Percentiles rank a stretch among this genome's conserved stretches.
Conservation (phyloP, 2,329 filamentous ascomycete genomes). For the Microsporum ferrugineum region DNA sequence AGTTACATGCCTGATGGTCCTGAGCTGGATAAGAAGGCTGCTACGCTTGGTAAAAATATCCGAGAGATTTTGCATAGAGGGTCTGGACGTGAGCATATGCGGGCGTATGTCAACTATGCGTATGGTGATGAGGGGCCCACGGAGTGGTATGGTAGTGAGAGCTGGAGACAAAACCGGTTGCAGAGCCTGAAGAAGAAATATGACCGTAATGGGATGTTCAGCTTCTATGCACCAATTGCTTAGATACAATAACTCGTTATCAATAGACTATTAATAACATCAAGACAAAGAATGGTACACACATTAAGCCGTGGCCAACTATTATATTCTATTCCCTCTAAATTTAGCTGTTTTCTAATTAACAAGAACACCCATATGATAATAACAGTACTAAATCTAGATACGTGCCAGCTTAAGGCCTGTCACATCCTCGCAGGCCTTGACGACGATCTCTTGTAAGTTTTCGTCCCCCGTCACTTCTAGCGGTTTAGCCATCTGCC, state of each 20-base stretch:
- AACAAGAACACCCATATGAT: no score
- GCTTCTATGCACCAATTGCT: slow-evolving; percentile 21
- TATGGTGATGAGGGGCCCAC: slow-evolving; percentile 19
- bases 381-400: no score
- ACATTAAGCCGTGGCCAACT: no score
- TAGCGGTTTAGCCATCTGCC: slow-evolving; percentile 13
- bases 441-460: slow-evolving; percentile 16
- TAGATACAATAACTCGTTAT: neutral
- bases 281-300: no score
- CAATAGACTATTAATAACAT: no score
- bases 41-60: slow-evolving; percentile 22
- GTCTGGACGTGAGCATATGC: slow-evolving; percentile 15
- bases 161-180: slow-evolving; percentile 25
- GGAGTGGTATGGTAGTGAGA: slow-evolving; percentile 23
- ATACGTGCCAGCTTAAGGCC: neutral
- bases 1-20: slow-evolving; percentile 20
- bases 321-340: no score
- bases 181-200: slow-evolving; percentile 25
- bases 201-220: slow-evolving; percentile 24
- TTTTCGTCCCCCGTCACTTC: slow-evolving; percentile 10
- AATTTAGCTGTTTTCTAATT: no score
- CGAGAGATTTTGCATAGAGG: slow-evolving; percentile 19
- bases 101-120: slow-evolving; percentile 25
- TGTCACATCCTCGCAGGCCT: slow-evolving; percentile 16
- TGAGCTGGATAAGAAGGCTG: slow-evolving; percentile 18